These are phyloP conservation scores for Ambrosiella xylebori DNA, from an alignment of 2,329 filamentous ascomycete species.

Conservation along the genomic window DNA sequence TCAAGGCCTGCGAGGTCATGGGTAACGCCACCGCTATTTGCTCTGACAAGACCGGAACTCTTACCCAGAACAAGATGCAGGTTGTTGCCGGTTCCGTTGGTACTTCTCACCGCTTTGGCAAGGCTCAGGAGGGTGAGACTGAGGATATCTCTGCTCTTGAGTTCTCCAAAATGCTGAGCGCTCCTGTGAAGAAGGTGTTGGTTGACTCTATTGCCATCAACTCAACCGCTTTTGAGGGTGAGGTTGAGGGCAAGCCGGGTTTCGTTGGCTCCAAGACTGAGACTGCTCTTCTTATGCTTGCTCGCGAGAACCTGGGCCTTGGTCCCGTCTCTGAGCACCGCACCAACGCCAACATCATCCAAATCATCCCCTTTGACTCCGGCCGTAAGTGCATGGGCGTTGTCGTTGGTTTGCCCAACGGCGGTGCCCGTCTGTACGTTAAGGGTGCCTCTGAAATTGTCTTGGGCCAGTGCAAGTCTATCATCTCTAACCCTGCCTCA, in stretches of 20 bases:
- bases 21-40: constrained; percentile 58
- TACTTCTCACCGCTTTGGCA: constrained; percentile 37
- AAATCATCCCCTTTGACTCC: constrained; percentile 61
- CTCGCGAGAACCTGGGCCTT: constrained; percentile 49
- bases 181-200: constrained; percentile 34
- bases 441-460: constrained; percentile 51
- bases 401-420: constrained; percentile 33
- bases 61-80: constrained; percentile 54
- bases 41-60: constrained; percentile 50
- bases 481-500: constrained; percentile 31
- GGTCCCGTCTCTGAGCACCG: constrained; percentile 46
- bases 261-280: constrained; percentile 69
- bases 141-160: constrained; percentile 28
- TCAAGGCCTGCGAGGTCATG: constrained; percentile 69
- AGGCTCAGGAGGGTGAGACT: constrained; percentile 17
- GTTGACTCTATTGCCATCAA: constrained; percentile 45
- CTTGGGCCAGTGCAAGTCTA: constrained; percentile 36
- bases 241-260: constrained; percentile 45
- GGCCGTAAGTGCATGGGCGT: constrained; percentile 56
- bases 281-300: constrained; percentile 54
- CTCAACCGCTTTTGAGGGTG: constrained; percentile 62
- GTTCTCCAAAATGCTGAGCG: constrained; percentile 28
- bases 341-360: constrained; percentile 39
- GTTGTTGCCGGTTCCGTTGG: constrained; percentile 45
- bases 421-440: constrained; percentile 38